These are phyloP conservation scores for Phytopythium sindhum DNA, from an alignment of 352 stramenopile species.

Conservation along the genomic window DNA sequence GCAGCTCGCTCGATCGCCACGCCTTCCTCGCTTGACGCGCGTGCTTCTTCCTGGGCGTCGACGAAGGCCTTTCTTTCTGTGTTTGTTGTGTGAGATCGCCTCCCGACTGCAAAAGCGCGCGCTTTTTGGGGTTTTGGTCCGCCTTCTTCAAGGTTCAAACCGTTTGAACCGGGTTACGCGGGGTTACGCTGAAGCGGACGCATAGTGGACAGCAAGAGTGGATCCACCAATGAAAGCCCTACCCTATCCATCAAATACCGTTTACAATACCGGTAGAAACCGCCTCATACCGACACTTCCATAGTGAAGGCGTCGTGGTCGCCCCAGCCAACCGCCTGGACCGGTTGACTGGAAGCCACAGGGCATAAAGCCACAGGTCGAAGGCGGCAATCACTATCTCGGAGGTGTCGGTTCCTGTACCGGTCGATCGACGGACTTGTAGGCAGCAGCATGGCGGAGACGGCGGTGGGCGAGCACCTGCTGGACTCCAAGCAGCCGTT, in stretches of 20 bases:
- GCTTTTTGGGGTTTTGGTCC: not conserved
- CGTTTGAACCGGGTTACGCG: not conserved
- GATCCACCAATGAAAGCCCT: too few species aligned
- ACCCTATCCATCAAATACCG: too few species aligned
- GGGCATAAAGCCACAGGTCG: not conserved
- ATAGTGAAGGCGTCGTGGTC: not conserved
- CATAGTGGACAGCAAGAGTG: too few species aligned
- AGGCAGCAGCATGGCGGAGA: slow-evolving; percentile 3
- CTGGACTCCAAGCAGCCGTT: slow-evolving; percentile 82
- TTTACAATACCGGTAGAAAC: not conserved
- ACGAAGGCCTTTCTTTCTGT: not conserved
- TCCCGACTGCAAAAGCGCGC: not conserved
- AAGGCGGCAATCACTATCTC: too few species aligned
- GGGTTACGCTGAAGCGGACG: not conserved
- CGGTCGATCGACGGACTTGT: not conserved
- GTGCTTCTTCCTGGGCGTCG: too few species aligned
- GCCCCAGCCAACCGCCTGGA: slow-evolving; percentile 21
- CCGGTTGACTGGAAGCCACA: slow-evolving; percentile 3
- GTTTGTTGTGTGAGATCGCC: not conserved
- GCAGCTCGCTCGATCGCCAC: too few species aligned
- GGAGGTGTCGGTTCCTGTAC: too few species aligned
- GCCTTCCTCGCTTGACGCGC: too few species aligned
- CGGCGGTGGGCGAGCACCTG: slow-evolving; percentile 62
- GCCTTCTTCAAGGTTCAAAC: not conserved
- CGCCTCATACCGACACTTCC: not conserved